phyloP scores from a whole-genome alignment of 106 monocot genomes.

The Phalaenopsis aphrodite region DNA sequence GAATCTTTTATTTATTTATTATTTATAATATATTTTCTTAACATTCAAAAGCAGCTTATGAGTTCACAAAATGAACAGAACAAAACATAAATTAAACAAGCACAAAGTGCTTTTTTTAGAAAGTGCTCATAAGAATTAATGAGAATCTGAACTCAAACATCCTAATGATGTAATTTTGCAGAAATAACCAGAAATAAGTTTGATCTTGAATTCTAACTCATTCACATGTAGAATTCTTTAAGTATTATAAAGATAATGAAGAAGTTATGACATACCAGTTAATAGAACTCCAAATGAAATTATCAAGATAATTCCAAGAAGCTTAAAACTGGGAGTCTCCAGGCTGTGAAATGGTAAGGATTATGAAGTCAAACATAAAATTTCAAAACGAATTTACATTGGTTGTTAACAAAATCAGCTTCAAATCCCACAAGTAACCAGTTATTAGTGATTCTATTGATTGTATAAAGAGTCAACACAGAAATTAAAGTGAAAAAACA shows the following conservation, averaged over 20 bases:
- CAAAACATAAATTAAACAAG: not conserved
- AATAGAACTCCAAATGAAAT: conserved; percentile 81
- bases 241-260: not conserved
- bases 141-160: not conserved
- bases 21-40: too few relatives aligned
- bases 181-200: not conserved
- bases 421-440: too few relatives aligned
- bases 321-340: conserved; percentile 75
- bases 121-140: not conserved
- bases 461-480: too few relatives aligned
- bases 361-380: not conserved
- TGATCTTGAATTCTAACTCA: not conserved
- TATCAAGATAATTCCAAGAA: conserved; percentile 75
- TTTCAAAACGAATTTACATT: not conserved
- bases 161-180: not conserved
- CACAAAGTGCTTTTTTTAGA: not conserved
- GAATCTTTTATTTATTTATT: too few relatives aligned
- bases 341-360: conserved; percentile 38
- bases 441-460: too few relatives aligned
- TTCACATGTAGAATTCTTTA: not conserved
- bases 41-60: not conserved
- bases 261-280: conserved; percentile 43
- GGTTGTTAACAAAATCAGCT: too few relatives aligned
- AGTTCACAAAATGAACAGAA: not conserved
- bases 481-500: too few relatives aligned